A percentile compares a stretch with the other conserved stretches of the same genome.
phyloP scores from a whole-genome alignment of 2,329 filamentous ascomycete genomes.

The Apiospora saccharicola region DNA sequence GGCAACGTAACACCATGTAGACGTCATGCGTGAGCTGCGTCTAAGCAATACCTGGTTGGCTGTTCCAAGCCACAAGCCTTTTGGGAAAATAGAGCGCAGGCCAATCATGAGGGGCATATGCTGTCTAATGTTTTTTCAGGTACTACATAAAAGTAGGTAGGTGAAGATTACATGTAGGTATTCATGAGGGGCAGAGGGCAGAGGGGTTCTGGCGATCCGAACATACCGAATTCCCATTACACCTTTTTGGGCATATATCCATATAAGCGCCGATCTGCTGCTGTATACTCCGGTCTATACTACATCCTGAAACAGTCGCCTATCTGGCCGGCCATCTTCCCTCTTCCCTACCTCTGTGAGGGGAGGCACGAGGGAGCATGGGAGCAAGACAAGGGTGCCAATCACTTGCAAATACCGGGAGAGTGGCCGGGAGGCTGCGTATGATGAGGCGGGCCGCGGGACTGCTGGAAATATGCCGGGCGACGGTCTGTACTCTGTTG shows the following conservation, averaged over 20 bases:
- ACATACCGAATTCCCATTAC: slow-evolving; percentile 2
- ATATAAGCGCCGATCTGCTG: slow-evolving; percentile 1
- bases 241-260: slow-evolving; percentile 4
- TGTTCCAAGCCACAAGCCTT: slow-evolving; percentile 1
- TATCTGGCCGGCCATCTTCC: slow-evolving; percentile 5
- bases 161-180: neutral
- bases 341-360: neutral
- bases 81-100: neutral
- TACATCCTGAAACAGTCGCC: slow-evolving; percentile 16
- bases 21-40: slow-evolving; percentile 7
- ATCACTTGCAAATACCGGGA: neutral
- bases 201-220: slow-evolving; percentile 6
- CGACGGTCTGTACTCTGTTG: neutral
- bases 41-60: neutral
- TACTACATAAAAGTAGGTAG: neutral
- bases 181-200: slow-evolving; percentile 6
- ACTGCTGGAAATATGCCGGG: neutral
- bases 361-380: neutral
- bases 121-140: neutral
- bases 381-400: slow-evolving; percentile 4
- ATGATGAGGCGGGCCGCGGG: slow-evolving; percentile 11
- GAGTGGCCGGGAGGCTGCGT: neutral
- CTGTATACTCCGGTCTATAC: slow-evolving; percentile 14
- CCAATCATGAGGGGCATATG: neutral
- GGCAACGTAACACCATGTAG: neutral